These are phyloP conservation scores for Clonostachys rosea DNA, from an alignment of 2,329 filamentous ascomycete species.

Conservation along the genomic window DNA sequence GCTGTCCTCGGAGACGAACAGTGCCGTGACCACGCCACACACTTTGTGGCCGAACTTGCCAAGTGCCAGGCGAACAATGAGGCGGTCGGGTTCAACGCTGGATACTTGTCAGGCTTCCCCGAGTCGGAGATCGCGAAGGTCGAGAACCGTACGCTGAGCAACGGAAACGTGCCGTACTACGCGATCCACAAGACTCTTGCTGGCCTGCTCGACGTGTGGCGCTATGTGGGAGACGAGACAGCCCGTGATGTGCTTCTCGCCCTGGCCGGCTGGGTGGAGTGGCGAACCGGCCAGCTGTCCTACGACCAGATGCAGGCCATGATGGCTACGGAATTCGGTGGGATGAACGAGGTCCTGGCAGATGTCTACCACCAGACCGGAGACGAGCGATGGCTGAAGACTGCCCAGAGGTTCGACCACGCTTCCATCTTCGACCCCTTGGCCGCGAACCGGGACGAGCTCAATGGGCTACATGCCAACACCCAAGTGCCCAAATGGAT, in stretches of 20 bases:
- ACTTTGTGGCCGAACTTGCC: slow-evolving; percentile 38
- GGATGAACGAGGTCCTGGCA: slow-evolving; percentile 47
- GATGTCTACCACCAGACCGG: slow-evolving; percentile 40
- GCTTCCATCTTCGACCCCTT: slow-evolving; percentile 39
- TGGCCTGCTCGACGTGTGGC: slow-evolving; percentile 45
- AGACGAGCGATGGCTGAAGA: slow-evolving; percentile 37
- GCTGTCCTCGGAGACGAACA: slow-evolving; percentile 31
- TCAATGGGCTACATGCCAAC: slow-evolving; percentile 46
- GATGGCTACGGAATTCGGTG: slow-evolving; percentile 44
- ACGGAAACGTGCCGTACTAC: slow-evolving; percentile 49
- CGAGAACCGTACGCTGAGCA: slow-evolving; percentile 34
- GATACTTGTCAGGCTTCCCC: slow-evolving; percentile 46
- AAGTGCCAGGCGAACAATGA: slow-evolving; percentile 47
- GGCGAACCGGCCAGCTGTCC: slow-evolving; percentile 33
- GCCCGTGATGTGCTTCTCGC: slow-evolving; percentile 36
- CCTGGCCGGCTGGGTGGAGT: slow-evolving; percentile 42
- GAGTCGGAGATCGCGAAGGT: slow-evolving; percentile 42
- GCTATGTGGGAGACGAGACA: slow-evolving; percentile 31
- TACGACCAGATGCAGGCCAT: slow-evolving; percentile 40
- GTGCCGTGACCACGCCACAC: slow-evolving; percentile 37
- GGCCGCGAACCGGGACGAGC: slow-evolving; percentile 33
- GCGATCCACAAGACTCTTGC: slow-evolving; percentile 49
- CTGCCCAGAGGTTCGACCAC: slow-evolving; percentile 45
- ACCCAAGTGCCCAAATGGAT: slow-evolving; percentile 51
- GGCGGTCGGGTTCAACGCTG: slow-evolving; percentile 32